Base-by-base conservation (phyloP, 345 rosid genomes). In the Boechera retrofracta region DNA sequence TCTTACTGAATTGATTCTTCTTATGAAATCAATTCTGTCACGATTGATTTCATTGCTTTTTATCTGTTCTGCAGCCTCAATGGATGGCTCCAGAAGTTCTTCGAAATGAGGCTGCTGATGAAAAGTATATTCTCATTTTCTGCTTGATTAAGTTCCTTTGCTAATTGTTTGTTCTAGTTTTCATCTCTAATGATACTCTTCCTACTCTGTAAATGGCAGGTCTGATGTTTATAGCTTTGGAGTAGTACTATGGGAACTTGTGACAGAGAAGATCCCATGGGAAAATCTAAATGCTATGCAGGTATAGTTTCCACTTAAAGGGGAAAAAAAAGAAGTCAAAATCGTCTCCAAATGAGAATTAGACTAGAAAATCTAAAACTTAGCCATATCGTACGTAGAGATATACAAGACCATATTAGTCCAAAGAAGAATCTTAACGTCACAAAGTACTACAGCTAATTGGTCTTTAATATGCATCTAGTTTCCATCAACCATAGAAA, bases 21-120 rank as follows among this genome's bases (percentile, higher is more conserved):
- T 4, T 52, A 29, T 64, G 56, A 71, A 39, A 58, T 41, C 54
- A 29, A 2, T 48, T 42, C 79, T 73, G 36, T 29, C 59, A 51
- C 5, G 15, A 47, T 72, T 57, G n/a, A 9, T 36, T 47, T 38
- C 6, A 6, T 74, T 79, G 58, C 45, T 32, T 42, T 65, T 70
- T 64, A 57, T 59, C 55, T 75, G 16, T 74, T 67, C 54, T 85
- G 70, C 71, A 95, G 99, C 99, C 98, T 81, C 98, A 95, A 74
- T 92, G 99, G 99, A 95, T 95, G 99, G 98, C 98, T 4, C 98
- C 97, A 0, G 99, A 95, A 85, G 96, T 89, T 85, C 96, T 92
- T 65, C 91, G 98, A 4, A 90, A 89, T 73, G 98, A 94, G 72
- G 94, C 91, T 59, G 86, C 98, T 10, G 97, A 92, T 62, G 98